Evolutionary conservation across 2,329 filamentous ascomycete genomes (phyloP).

Genomic region (Drechmeria coniospora): DNA sequence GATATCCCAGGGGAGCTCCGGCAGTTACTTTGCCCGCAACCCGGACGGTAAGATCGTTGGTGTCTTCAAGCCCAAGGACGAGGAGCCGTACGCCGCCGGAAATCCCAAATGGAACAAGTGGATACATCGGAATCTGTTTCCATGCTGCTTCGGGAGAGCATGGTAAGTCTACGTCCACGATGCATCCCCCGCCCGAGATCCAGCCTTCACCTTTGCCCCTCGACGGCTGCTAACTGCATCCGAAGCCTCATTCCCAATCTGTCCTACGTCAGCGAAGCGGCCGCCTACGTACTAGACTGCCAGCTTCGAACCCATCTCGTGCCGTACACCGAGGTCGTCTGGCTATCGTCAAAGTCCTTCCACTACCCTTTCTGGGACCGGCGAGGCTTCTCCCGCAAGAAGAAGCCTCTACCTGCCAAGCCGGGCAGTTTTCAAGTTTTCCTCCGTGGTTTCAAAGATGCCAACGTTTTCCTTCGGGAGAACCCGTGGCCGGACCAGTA

Average conservation of each 20-base stretch:
- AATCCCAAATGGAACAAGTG: conserved; percentile 99
- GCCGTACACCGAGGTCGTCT: conserved; percentile 90
- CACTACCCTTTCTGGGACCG: conserved; percentile 98
- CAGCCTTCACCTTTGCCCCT: background rate
- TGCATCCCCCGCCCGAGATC: too few relatives aligned
- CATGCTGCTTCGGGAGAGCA: conserved; percentile 89
- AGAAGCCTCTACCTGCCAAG: conserved; percentile 76
- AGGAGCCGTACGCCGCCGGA: conserved; percentile 90
- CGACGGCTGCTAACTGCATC: background rate
- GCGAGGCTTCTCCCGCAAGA: conserved; percentile 72
- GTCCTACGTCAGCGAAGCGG: conserved; percentile 94
- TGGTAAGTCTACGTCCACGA: conserved; percentile 53
- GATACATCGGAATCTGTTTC: conserved; percentile 95
- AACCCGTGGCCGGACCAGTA: conserved; percentile 95
- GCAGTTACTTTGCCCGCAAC: conserved; percentile 93
- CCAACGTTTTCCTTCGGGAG: conserved; percentile 86
- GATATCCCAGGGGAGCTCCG: conserved; percentile 94
- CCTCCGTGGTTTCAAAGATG: conserved; percentile 91
- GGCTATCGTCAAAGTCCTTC: conserved; percentile 89
- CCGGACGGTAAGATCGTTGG: conserved; percentile 85
- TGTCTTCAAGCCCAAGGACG: conserved; percentile 98
- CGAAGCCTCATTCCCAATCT: conserved; percentile 78
- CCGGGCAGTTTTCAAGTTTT: conserved; percentile 96
- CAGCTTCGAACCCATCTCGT: conserved; percentile 85
- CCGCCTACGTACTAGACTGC: conserved; percentile 85